Conservation (phyloP, 306 rosid genomes). For the Trifolium repens region DNA sequence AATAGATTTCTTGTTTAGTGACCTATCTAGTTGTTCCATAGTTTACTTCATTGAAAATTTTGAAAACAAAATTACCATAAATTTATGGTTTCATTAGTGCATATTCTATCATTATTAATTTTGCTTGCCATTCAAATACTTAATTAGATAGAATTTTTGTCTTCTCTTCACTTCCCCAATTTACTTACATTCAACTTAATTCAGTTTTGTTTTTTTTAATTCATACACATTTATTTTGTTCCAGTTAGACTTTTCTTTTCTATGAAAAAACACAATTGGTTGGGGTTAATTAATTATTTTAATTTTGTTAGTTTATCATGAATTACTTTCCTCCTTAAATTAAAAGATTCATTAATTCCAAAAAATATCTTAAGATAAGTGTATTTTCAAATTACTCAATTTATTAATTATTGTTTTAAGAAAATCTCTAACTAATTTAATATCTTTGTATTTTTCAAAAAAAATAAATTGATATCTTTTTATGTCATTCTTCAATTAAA, state of each 20-base stretch:
- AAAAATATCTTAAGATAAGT: not conserved
- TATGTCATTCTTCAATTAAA: no score
- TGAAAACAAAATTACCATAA: conserved; percentile 30
- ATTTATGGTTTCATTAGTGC: conserved; percentile 40
- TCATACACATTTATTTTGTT: not conserved
- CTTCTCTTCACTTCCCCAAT: not conserved
- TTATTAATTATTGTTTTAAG: not conserved
- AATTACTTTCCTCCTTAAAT: not conserved
- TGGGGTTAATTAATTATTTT: not conserved
- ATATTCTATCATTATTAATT: conserved; percentile 44
- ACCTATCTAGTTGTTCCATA: conserved; percentile 14
- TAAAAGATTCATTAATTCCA: not conserved
- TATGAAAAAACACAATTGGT: not conserved
- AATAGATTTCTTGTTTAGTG: conserved; percentile 29
- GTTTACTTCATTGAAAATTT: conserved; percentile 32
- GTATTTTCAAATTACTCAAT: not conserved
- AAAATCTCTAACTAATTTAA: no score
- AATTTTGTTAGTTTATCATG: conserved; percentile 4
- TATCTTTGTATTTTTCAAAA: no score
- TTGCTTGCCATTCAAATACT: conserved; percentile 42
- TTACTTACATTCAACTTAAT: conserved; percentile 16
- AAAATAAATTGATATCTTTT: no score
- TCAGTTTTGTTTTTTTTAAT: not conserved
- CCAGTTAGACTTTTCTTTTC: not conserved
- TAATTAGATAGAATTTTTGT: conserved; percentile 42